A percentile compares a stretch with the other conserved stretches of the same genome.
phyloP scores from a whole-genome alignment of 495 filamentous ascomycete genomes.

The Penicillium bovifimosum region DNA sequence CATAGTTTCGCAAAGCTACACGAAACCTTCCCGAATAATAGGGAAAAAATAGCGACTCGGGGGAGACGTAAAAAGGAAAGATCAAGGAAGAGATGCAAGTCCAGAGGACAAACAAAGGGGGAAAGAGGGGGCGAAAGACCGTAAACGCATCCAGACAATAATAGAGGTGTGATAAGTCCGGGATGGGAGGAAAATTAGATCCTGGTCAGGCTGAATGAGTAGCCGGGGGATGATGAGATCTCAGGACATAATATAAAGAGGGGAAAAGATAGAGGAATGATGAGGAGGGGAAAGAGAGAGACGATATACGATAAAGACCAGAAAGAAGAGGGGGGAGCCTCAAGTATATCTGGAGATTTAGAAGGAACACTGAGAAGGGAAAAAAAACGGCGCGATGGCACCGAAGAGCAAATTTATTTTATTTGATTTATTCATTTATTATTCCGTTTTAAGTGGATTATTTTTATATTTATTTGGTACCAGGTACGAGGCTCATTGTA shows the following conservation, averaged over 20 bases:
- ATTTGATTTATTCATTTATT: not conserved
- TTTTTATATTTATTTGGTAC: constrained; percentile 8
- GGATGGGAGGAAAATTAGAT: constrained; percentile 4
- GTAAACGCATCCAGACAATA: constrained; percentile 17
- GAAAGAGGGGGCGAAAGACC: constrained; percentile 3
- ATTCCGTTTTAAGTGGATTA: too few species aligned
- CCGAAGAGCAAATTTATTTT: constrained; percentile 2
- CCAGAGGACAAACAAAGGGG: not conserved
- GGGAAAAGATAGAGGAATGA: not conserved
- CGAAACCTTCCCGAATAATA: not conserved
- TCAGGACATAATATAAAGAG: constrained; percentile 21
- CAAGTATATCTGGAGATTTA: constrained; percentile 9
- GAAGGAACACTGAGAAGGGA: constrained; percentile 11
- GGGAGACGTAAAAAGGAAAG: not conserved
- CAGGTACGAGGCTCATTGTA: not conserved
- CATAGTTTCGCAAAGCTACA: constrained; percentile 23
- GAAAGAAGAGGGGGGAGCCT: constrained; percentile 7
- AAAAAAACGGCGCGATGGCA: constrained; percentile 24
- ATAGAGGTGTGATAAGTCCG: constrained; percentile 2
- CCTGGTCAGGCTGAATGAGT: constrained; percentile 19
- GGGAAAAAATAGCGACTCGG: not conserved
- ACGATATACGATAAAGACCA: not conserved
- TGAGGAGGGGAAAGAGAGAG: constrained; percentile 3
- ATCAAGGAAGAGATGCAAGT: not conserved
- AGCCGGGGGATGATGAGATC: constrained; percentile 15